Evolutionary conservation across 2,329 filamentous ascomycete genomes (phyloP), one percentile per base, ranked within the genome.

Genomic region (Penicillium nordicum): DNA sequence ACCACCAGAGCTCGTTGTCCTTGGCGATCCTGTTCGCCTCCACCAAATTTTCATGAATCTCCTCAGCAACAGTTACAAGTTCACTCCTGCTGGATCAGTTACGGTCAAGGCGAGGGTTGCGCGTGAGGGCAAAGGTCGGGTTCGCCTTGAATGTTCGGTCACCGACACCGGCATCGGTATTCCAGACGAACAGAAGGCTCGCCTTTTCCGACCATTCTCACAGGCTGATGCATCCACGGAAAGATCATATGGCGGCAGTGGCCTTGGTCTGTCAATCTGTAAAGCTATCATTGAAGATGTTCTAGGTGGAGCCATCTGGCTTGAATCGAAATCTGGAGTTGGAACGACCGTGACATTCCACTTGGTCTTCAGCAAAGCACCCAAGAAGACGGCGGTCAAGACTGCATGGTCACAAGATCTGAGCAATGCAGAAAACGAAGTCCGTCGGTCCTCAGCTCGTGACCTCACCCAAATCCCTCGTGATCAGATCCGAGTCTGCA

Each of bases 251-350:
- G 92, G 92, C 40, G 92, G 92, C 42, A 96, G 91, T 63, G 92
- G 92, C 25, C 84, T 97, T 2, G 92, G 92, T 2, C 80, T 97
- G 42, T 95, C 90, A 68, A 97, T 97, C 62, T 96, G 92, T 82
- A 96, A 96, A 74, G 92, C 90, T 0, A 85, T 97, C 42, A 92
- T 97, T 59, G 90, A 96, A 75, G 90, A 89, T 21, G 92, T 96
- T 74, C 92, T 97, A 84, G 86, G 90, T 59, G 92, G 92, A 41
- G 86, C 83, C 58, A 95, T 97, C 58, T 86, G 87, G 74, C 82
- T 97, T 1, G 88, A 94, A 59, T 94, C 89, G 61, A 80, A 84
- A 40, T 86, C 90, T 58, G 86, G 85, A 2, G 72, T 73, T 48
- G 78, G 78, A 21, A 80, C 85, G 0, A 85, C 80, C 0, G 84